Percentiles rank a stretch among this genome's conserved stretches.
Conservation (phyloP, 306 rosid genomes). For the Boehmeria nivea region DNA sequence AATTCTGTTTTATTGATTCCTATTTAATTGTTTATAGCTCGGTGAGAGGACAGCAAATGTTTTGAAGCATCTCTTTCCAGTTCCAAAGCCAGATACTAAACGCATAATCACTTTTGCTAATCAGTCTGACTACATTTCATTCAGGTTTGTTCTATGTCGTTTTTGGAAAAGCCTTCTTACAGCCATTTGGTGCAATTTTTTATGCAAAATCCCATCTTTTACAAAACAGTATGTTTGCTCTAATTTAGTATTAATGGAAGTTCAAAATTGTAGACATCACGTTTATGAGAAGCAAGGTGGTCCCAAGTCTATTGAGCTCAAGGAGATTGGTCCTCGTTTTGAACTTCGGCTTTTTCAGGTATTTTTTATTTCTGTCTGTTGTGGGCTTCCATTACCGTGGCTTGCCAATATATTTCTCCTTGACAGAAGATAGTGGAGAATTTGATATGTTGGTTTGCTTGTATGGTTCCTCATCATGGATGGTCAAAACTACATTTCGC, state of each 20-base stretch:
- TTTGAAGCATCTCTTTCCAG: constrained; percentile 81
- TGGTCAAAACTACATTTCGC: no score
- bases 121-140: constrained; percentile 74
- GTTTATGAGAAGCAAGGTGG: constrained; percentile 73
- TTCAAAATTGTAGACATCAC: constrained; percentile 59
- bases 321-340: constrained; percentile 95
- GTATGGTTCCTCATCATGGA: no score
- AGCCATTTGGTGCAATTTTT: no score
- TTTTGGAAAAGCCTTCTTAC: neutral
- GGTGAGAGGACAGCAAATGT: constrained; percentile 82
- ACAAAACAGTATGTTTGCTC: neutral
- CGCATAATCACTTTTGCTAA: constrained; percentile 79
- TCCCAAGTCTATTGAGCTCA: constrained; percentile 70
- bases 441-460: no score
- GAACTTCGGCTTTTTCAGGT: constrained; percentile 78
- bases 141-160: constrained; percentile 49
- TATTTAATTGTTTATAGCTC: constrained; percentile 43
- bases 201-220: no score
- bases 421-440: no score
- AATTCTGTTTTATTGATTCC: constrained; percentile 17
- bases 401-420: no score
- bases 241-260: constrained; percentile 7
- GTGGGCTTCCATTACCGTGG: no score
- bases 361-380: no score
- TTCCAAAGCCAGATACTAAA: constrained; percentile 87